Conservation (phyloP, 2,329 filamentous ascomycete genomes). For the Zelopaecilomyces penicillatus region DNA sequence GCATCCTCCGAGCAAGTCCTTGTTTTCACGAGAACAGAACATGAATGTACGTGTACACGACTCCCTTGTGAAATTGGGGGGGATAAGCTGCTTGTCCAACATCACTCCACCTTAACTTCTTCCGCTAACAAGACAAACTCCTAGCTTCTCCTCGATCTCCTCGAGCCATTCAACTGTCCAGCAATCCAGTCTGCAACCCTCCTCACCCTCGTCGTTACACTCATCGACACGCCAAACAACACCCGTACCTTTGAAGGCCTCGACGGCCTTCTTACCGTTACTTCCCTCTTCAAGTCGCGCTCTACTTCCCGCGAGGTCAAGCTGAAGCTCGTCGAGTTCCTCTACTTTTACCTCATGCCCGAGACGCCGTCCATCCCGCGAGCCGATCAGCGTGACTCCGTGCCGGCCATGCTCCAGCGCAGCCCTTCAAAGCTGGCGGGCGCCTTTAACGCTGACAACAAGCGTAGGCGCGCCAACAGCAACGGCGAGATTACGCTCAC, state of each 20-base stretch:
- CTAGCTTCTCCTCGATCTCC: slow-evolving; percentile 83
- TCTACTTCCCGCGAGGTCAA: slow-evolving; percentile 83
- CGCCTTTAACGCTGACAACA: slow-evolving; percentile 37
- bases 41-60: slow-evolving; percentile 64
- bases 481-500: slow-evolving; percentile 43
- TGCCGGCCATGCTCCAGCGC: slow-evolving; percentile 50
- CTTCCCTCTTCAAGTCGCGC: slow-evolving; percentile 84
- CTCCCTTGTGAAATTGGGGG: background rate
- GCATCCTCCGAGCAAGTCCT: slow-evolving; percentile 78
- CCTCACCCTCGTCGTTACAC: slow-evolving; percentile 78
- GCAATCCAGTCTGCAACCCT: slow-evolving; percentile 86
- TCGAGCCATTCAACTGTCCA: slow-evolving; percentile 85
- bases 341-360: slow-evolving; percentile 98
- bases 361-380: slow-evolving; percentile 58
- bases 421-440: slow-evolving; percentile 61
- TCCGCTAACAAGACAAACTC: background rate
- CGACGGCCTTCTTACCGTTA: slow-evolving; percentile 85
- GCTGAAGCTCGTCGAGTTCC: slow-evolving; percentile 90
- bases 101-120: background rate
- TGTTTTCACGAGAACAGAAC: slow-evolving; percentile 83
- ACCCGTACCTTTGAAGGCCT: slow-evolving; percentile 86
- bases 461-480: slow-evolving; percentile 25
- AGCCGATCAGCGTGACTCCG: slow-evolving; percentile 35
- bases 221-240: slow-evolving; percentile 79
- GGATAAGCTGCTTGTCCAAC: background rate